These are phyloP conservation scores for Diaporthe sp. DNA, from an alignment of 2,329 filamentous ascomycete genomes.

Conservation along the genomic window DNA sequence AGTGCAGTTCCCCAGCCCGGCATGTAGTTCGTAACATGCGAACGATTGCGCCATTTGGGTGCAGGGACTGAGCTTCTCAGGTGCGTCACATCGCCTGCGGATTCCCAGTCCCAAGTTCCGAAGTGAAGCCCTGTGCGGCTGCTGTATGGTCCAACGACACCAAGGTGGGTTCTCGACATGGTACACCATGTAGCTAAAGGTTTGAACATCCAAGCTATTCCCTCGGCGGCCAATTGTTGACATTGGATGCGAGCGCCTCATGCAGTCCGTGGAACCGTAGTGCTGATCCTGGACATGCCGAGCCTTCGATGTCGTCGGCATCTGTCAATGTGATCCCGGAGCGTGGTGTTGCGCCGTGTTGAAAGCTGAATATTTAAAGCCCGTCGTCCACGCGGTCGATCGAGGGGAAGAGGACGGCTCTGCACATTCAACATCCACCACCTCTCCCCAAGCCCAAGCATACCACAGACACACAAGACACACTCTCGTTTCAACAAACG, in stretches of 20 bases:
- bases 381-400: slow-evolving; percentile 11
- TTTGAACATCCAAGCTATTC: slow-evolving; percentile 29
- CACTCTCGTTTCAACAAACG: background rate
- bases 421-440: slow-evolving; percentile 6
- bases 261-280: slow-evolving; percentile 24
- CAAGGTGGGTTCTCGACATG: slow-evolving; percentile 24
- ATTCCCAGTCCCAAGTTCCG: slow-evolving; percentile 21
- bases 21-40: slow-evolving; percentile 10
- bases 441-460: slow-evolving; percentile 4
- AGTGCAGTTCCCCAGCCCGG: background rate
- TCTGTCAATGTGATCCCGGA: slow-evolving; percentile 9
- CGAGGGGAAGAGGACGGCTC: background rate
- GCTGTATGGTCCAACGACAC: slow-evolving; percentile 9
- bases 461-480: background rate
- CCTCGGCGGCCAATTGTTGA: slow-evolving; percentile 24
- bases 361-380: slow-evolving; percentile 16
- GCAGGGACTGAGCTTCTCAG: slow-evolving; percentile 25
- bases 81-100: slow-evolving; percentile 30
- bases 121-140: slow-evolving; percentile 13
- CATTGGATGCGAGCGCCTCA: slow-evolving; percentile 15
- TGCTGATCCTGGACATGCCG: slow-evolving; percentile 28
- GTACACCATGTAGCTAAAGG: slow-evolving; percentile 31
- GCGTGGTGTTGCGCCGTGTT: background rate
- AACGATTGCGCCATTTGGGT: slow-evolving; percentile 19
- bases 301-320: slow-evolving; percentile 30